Percentiles rank a stretch among this genome's conserved stretches.
phyloP scores from a whole-genome alignment of 768 basidiomycete genomes.

The Lentinula guzmanii region DNA sequence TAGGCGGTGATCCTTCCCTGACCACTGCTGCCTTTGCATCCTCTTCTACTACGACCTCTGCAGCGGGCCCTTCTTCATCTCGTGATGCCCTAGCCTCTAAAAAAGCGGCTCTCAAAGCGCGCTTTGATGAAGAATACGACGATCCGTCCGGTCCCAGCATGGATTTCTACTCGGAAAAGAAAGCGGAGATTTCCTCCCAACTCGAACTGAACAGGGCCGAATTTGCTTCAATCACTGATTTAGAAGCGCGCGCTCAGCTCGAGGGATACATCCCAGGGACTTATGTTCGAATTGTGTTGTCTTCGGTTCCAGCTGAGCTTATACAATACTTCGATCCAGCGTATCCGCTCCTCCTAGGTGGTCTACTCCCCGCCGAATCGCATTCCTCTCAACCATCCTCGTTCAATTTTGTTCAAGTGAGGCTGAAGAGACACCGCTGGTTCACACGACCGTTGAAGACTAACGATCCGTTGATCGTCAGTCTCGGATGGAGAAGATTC shows the following conservation, averaged over 20 bases:
- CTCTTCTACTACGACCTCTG: conserved; percentile 16
- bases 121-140: conserved; percentile 97
- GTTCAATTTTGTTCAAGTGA: conserved; percentile 90
- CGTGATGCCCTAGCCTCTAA: conserved; percentile 66
- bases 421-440: conserved; percentile 97
- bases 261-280: conserved; percentile 89
- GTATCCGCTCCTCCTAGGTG: conserved; percentile 90
- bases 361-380: conserved; percentile 84
- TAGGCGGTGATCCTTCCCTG: conserved; percentile 8
- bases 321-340: conserved; percentile 88
- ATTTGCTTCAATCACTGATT: conserved; percentile 66
- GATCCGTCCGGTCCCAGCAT: conserved; percentile 67
- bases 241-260: conserved; percentile 72
- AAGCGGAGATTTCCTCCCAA: conserved; percentile 86
- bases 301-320: conserved; percentile 83
- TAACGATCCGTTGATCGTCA: conserved; percentile 94
- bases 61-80: conserved; percentile 22
- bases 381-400: conserved; percentile 20
- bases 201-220: conserved; percentile 79
- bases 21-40: conserved; percentile 7
- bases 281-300: conserved; percentile 90
- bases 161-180: conserved; percentile 89
- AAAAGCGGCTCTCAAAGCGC: conserved; percentile 87
- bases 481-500: conserved; percentile 97
- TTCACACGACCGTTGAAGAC: conserved; percentile 87